These are phyloP conservation scores for Kazachstania viticola DNA, from an alignment of 805 yeast genomes.

Conservation along the genomic window DNA sequence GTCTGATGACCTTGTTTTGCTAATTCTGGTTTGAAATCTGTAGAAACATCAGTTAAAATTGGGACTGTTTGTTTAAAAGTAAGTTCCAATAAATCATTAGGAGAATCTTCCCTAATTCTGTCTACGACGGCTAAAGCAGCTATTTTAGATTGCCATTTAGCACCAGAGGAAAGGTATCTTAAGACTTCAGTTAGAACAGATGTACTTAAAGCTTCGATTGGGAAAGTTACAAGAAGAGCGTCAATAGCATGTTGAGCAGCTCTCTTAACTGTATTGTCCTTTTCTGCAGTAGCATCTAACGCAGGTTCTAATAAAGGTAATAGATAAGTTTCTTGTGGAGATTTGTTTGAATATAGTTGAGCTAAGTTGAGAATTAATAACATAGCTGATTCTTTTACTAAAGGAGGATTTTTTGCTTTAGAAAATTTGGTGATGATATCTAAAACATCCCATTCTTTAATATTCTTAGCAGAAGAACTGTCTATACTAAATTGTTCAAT, in stretches of 20 bases:
- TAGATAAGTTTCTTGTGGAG: constrained; percentile 69
- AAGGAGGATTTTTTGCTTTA: constrained; percentile 62
- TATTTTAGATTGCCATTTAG: constrained; percentile 86
- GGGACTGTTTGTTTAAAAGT: constrained; percentile 75
- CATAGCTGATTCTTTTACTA: constrained; percentile 69
- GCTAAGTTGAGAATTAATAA: constrained; percentile 48
- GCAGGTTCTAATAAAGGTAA: constrained; percentile 50
- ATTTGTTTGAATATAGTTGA: constrained; percentile 49
- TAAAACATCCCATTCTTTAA: constrained; percentile 53
- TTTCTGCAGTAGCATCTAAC: constrained; percentile 69
- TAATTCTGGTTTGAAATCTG: constrained; percentile 93
- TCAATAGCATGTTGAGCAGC: constrained; percentile 77
- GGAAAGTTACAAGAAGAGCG: constrained; percentile 55
- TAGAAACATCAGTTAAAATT: constrained; percentile 74
- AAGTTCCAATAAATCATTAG: constrained; percentile 75
- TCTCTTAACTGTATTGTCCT: constrained; percentile 75
- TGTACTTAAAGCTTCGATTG: constrained; percentile 69
- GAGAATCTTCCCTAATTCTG: constrained; percentile 63
- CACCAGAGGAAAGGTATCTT: constrained; percentile 59
- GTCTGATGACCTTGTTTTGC: constrained; percentile 74
- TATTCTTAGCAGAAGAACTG: constrained; percentile 22
- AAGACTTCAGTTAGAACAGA: constrained; percentile 52
- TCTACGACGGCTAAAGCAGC: constrained; percentile 70
- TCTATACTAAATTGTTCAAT: constrained; percentile 36
- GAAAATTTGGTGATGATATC: constrained; percentile 55